Conservation (phyloP, 768 basidiomycete species). For the Lactarius sanguifluus region DNA sequence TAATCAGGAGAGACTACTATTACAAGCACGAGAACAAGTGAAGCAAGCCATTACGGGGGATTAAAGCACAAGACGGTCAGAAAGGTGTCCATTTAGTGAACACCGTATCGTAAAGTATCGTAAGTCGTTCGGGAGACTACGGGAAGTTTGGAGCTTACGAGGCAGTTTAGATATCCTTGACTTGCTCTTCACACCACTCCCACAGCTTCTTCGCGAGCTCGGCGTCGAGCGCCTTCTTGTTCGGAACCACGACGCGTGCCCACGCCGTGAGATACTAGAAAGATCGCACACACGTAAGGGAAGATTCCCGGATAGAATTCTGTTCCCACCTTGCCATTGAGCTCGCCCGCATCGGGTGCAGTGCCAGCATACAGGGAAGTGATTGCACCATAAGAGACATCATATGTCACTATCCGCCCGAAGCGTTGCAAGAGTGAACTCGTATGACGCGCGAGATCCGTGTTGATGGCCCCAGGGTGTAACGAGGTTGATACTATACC, state of each 20-base stretch:
- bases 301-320: background rate
- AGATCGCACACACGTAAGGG: background rate
- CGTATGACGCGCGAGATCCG: constrained; percentile 8
- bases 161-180: constrained; percentile 5
- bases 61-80: too few species aligned
- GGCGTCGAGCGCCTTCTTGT: constrained; percentile 19
- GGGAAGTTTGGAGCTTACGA: background rate
- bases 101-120: too few species aligned
- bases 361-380: constrained; percentile 16
- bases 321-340: constrained; percentile 17
- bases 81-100: too few species aligned
- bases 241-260: constrained; percentile 20
- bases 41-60: too few species aligned
- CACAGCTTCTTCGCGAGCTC: constrained; percentile 29
- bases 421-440: background rate
- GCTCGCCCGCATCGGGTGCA: background rate
- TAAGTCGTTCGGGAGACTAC: too few species aligned
- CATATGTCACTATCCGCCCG: background rate
- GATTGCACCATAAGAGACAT: background rate
- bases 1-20: background rate
- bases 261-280: constrained; percentile 24
- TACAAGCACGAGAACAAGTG: too few species aligned
- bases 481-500: constrained; percentile 30
- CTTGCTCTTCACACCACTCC: constrained; percentile 33
- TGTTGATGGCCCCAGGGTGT: constrained; percentile 9